Conservation (phyloP, 352 stramenopile species). For the Globisporangium cylindrosporum region DNA sequence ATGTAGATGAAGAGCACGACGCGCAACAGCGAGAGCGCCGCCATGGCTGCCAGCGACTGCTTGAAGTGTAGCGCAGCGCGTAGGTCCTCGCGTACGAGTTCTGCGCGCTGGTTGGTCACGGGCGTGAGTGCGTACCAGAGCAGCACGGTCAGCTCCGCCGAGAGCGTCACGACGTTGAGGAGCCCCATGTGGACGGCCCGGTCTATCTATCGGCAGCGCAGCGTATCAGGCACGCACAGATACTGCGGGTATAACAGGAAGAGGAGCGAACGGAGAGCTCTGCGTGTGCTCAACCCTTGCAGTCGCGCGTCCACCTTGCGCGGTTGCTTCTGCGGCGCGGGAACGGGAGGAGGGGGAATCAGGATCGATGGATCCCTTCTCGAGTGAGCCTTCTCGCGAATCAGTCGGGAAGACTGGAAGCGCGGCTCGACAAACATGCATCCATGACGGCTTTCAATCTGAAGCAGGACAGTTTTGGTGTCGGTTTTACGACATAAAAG, state of each 20-base stretch:
- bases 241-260: not conserved
- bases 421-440: not conserved
- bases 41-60: conserved; percentile 66
- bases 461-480: too few relatives aligned
- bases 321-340: not conserved
- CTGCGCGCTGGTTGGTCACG: conserved; percentile 23
- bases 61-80: conserved; percentile 38
- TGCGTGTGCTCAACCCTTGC: too few relatives aligned
- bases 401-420: not conserved
- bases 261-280: not conserved
- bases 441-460: not conserved
- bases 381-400: conserved; percentile 5
- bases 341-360: conserved; percentile 2
- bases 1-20: conserved; percentile 69
- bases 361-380: not conserved
- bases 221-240: not conserved
- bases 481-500: not conserved
- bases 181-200: conserved; percentile 45
- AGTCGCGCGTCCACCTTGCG: not conserved
- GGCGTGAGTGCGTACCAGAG: conserved; percentile 55
- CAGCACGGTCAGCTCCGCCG: conserved; percentile 51
- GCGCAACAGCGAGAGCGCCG: conserved; percentile 47
- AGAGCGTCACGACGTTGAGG: conserved; percentile 61
- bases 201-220: not conserved
- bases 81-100: conserved; percentile 41